Base-by-base conservation (phyloP, 805 yeast genomes). In the Schwanniomyces polymorphus region DNA sequence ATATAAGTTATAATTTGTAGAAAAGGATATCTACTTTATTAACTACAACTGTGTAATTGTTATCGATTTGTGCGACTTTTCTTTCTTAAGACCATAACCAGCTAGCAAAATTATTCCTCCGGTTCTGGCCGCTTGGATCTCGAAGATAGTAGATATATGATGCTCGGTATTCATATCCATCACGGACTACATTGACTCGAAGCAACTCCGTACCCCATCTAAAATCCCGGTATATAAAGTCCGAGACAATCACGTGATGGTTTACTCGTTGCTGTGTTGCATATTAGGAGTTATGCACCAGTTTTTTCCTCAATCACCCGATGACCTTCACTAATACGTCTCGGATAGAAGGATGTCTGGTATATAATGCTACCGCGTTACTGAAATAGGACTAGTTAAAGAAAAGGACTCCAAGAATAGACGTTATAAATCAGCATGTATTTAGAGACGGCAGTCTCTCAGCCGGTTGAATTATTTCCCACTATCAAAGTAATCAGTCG, bases 331-430 rank as follows among this genome's bases (percentile, higher is more conserved):
- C 7, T 12, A n/a, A 27, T 14, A 18, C 10, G 11, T 34, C 10
- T 29, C 44, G 50, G 50, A 14, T 18, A 34, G 35, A 47, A 31
- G 50, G 47, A 39, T 28, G 45, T 37, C 41, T 43, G 27, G 45
- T 23, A 44, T 11, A 28, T 41, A 29, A 25, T 4, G 2, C 12
- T 14, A 29, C 14, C 11, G 11, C 3, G 2, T 18, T 31, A 12
- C 35, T 18, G 14, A 31, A 31, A 14, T 18, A 14, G 35, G 35
- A 14, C 17, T 14, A 5, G 3, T 14, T 31, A 12, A n/a, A 16
- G 9, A 12, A 14, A 18, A 31, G 3, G 3, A 14, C 35, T 14
- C 35, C 18, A 7, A 18, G 7, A 31, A 9, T 16, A 14, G 35
- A 31, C 21, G 35, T 31, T 31, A 14, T 7, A 16, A 16, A 31